A percentile compares a stretch with the other conserved stretches of the same genome.
Conservation (phyloP, 1,139 yeast genomes). For the Blastobotrys ciferrii region DNA sequence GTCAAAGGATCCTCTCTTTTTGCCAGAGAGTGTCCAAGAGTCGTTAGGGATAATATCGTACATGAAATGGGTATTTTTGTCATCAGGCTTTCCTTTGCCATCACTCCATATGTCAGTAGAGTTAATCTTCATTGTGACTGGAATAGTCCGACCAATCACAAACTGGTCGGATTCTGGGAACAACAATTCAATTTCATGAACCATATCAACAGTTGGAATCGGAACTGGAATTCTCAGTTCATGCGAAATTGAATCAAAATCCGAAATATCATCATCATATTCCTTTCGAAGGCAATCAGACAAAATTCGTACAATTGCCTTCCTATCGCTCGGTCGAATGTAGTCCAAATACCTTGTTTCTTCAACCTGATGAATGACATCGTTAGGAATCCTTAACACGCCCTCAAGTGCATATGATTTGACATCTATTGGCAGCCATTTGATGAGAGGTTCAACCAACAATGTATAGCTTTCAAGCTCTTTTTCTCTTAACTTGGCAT, state of each 20-base stretch:
- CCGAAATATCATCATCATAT: constrained; percentile 8
- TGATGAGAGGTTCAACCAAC: constrained; percentile 17
- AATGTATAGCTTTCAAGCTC: constrained; percentile 32
- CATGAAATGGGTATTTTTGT: constrained; percentile 29
- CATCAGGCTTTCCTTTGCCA: constrained; percentile 4
- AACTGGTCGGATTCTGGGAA: constrained; percentile 39
- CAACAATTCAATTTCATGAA: constrained; percentile 29
- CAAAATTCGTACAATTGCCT: constrained; percentile 11
- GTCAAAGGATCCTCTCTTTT: constrained; percentile 45
- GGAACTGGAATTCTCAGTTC: constrained; percentile 30
- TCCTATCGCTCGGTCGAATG: constrained; percentile 11
- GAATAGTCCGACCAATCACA: constrained; percentile 63
- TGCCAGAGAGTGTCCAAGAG: constrained; percentile 72
- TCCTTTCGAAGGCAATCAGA: constrained; percentile 9
- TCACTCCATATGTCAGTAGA: constrained; percentile 49
- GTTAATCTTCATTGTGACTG: constrained; percentile 44
- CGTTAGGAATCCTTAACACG: constrained; percentile 15
- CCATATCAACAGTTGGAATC: constrained; percentile 31
- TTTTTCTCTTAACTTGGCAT: constrained; percentile 24
- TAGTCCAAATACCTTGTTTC: constrained; percentile 12
- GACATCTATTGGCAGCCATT: constrained; percentile 19
- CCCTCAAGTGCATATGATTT: constrained; percentile 21
- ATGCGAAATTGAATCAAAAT: constrained; percentile 17
- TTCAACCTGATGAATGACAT: constrained; percentile 11
- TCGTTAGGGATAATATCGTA: constrained; percentile 45